Evolutionary conservation across 164 flowering plant genomes (phyloP).

Genomic region (Aristolochia californica): DNA sequence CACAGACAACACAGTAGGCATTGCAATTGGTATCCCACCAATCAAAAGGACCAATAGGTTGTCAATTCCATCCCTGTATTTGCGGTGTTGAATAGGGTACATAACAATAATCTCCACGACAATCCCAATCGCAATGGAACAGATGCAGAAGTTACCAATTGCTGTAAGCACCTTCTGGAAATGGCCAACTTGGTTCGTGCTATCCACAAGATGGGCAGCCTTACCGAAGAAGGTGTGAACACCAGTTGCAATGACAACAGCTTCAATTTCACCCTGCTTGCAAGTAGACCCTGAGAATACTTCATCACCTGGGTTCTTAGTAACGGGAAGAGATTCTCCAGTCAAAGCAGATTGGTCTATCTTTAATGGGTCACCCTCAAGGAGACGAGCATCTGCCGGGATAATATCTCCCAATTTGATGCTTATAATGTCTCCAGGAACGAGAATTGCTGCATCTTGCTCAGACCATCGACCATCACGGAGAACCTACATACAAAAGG

Average conservation of each 20-base stretch:
- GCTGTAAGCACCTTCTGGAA: conserved; percentile 76
- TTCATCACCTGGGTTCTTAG: conserved; percentile 66
- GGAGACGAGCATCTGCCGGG: conserved; percentile 83
- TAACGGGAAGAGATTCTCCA: conserved; percentile 74
- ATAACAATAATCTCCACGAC: conserved; percentile 52
- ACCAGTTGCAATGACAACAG: conserved; percentile 75
- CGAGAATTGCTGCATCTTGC: conserved; percentile 67
- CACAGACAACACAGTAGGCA: conserved; percentile 80
- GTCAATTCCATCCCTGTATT: conserved; percentile 67
- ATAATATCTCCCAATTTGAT: conserved; percentile 67
- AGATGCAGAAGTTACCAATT: conserved; percentile 73
- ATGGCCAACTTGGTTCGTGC: conserved; percentile 76
- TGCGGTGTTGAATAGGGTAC: conserved; percentile 63
- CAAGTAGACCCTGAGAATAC: conserved; percentile 81
- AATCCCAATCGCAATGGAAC: conserved; percentile 64
- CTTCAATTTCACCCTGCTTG: conserved; percentile 74
- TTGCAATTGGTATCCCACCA: conserved; percentile 83
- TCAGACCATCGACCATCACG: conserved; percentile 76
- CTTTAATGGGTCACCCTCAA: conserved; percentile 76
- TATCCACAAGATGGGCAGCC: conserved; percentile 78
- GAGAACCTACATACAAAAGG: conserved; percentile 32
- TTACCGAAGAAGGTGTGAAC: conserved; percentile 81
- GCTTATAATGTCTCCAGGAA: conserved; percentile 73
- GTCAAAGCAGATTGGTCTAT: conserved; percentile 77
- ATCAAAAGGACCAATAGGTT: conserved; percentile 70